Conservation (phyloP, 176 grass and related monocot genomes). For the Luzula sylvatica region DNA sequence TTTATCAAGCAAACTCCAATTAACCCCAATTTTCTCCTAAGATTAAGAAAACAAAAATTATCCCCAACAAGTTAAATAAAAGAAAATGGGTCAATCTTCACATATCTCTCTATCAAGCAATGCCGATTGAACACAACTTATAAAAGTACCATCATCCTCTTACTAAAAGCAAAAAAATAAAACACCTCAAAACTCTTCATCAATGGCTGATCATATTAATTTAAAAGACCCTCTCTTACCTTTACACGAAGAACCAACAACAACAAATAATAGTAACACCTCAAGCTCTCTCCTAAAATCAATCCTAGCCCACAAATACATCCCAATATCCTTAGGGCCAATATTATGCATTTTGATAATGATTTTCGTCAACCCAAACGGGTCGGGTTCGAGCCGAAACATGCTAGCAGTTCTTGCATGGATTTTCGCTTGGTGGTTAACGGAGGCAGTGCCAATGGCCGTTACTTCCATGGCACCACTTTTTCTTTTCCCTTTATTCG, state of each 20-base stretch:
- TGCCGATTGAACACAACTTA: neutral
- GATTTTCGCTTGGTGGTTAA: conserved; percentile 93
- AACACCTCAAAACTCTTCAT: conserved; percentile 1
- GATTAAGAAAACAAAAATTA: too few species aligned
- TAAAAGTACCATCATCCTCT: neutral
- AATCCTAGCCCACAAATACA: conserved; percentile 34
- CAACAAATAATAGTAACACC: neutral
- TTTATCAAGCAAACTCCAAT: too few species aligned
- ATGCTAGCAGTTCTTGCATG: conserved; percentile 75
- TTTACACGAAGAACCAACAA: neutral
- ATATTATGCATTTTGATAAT: conserved; percentile 33
- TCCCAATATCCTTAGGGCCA: conserved; percentile 41
- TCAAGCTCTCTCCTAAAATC: conserved; percentile 12
- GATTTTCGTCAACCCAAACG: conserved; percentile 34
- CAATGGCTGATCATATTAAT: conserved; percentile 22
- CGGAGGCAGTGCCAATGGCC: conserved; percentile 72
- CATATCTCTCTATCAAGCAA: neutral
- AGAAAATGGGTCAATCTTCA: conserved; percentile 11
- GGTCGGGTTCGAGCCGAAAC: conserved; percentile 37
- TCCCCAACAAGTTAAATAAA: too few species aligned
- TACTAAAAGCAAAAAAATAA: conserved; percentile 8
- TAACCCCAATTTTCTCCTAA: too few species aligned
- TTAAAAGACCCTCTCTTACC: conserved; percentile 33
- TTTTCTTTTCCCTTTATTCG: conserved; percentile 75
- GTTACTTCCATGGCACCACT: conserved; percentile 85